phyloP scores from a whole-genome alignment of 2,329 filamentous ascomycete genomes.

The Fusarium pseudograminearum region DNA sequence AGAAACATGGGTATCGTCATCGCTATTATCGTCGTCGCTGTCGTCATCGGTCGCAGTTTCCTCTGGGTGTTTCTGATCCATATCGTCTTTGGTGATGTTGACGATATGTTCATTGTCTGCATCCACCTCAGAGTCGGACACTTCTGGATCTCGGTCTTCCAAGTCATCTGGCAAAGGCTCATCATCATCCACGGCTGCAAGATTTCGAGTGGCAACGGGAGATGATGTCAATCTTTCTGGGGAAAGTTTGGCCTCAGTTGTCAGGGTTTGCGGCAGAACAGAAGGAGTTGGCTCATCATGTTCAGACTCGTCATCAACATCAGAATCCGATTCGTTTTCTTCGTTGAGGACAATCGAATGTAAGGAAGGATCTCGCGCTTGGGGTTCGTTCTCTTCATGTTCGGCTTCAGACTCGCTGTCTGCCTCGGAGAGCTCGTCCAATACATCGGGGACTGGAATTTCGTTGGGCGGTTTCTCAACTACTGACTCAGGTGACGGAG shows the following conservation, averaged over 20 bases:
- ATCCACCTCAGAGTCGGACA: background rate
- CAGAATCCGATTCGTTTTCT: conserved; percentile 6
- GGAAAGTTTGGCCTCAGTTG: background rate
- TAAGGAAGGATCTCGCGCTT: background rate
- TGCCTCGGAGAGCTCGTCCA: background rate
- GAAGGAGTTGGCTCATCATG: background rate
- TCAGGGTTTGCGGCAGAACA: background rate
- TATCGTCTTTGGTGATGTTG: background rate
- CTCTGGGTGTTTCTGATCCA: background rate
- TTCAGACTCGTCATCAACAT: conserved; percentile 1
- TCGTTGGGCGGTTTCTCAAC: conserved; percentile 3
- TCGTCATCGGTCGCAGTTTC: conserved; percentile 18
- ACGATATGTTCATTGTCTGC: background rate
- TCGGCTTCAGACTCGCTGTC: conserved; percentile 23
- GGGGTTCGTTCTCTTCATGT: background rate
- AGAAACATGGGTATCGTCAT: conserved; percentile 16
- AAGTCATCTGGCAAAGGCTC: background rate
- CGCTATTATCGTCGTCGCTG: conserved; percentile 32
- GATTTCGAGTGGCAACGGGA: background rate
- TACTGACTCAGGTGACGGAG: background rate
- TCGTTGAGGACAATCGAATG: background rate
- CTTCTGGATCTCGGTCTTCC: background rate
- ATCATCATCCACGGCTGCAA: background rate
- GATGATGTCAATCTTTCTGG: background rate
- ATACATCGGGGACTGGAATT: background rate